Conservation (phyloP, 2,329 filamentous ascomycete species). For the Delphinella strobiligena region DNA sequence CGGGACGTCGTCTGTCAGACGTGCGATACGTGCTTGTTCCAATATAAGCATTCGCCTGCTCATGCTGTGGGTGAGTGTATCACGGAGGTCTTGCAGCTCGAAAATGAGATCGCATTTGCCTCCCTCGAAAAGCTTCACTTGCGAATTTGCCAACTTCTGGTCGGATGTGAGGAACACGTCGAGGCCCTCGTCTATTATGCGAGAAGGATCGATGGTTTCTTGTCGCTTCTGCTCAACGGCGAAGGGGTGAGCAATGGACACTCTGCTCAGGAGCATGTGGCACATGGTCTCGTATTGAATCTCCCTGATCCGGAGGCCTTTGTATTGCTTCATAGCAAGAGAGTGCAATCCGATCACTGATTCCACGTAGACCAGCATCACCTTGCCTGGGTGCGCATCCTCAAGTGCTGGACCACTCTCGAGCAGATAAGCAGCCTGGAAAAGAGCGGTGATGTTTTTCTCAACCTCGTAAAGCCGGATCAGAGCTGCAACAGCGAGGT, state of each 20-base stretch:
- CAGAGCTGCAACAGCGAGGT: slow-evolving; percentile 20
- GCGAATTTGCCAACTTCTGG: slow-evolving; percentile 20
- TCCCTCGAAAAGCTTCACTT: slow-evolving; percentile 17
- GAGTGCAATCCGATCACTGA: slow-evolving; percentile 21
- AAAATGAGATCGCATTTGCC: slow-evolving; percentile 24
- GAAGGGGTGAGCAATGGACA: slow-evolving; percentile 19
- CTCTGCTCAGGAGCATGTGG: slow-evolving; percentile 20
- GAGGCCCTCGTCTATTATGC: slow-evolving; percentile 17
- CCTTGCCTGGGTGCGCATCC: slow-evolving; percentile 19
- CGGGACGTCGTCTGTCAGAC: slow-evolving; percentile 15
- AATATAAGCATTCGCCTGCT: slow-evolving; percentile 20
- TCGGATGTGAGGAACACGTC: slow-evolving; percentile 20
- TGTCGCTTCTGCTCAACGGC: slow-evolving; percentile 10
- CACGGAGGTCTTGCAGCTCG: slow-evolving; percentile 21
- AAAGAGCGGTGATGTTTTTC: slow-evolving; percentile 12
- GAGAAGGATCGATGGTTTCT: slow-evolving; percentile 15
- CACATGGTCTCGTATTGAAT: slow-evolving; percentile 24
- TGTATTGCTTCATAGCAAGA: slow-evolving; percentile 18
- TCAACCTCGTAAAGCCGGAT: slow-evolving; percentile 15
- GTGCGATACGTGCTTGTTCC: slow-evolving; percentile 20
- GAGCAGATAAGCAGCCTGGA: slow-evolving; percentile 19
- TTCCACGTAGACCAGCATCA: slow-evolving; percentile 23
- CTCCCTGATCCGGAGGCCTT: slow-evolving; percentile 22
- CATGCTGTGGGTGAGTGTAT: slow-evolving; percentile 17
- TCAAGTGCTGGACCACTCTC: slow-evolving; percentile 12